A percentile compares a stretch with the other conserved stretches of the same genome.
Conservation (phyloP, 176 grass and related monocot genomes). For the Musa acuminata region DNA sequence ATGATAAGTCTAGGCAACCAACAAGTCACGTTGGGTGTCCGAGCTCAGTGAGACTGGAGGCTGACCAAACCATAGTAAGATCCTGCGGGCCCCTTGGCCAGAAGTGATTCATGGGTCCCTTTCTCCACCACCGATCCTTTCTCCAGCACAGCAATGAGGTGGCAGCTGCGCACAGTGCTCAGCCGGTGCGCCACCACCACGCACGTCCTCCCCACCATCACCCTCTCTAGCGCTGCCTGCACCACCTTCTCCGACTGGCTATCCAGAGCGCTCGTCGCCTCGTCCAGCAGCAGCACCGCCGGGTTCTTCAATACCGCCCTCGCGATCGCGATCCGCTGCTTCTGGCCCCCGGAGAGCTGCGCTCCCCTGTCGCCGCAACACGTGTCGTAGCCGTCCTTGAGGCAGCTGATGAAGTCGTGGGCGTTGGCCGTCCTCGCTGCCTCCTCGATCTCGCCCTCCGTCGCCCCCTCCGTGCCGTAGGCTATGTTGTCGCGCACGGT, state of each 20-base stretch:
- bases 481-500: slow-evolving; percentile 3
- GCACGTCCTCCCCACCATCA: slow-evolving; percentile 1
- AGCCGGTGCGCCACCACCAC: slow-evolving; percentile 13
- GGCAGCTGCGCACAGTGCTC: neutral
- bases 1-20: too few species aligned
- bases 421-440: neutral
- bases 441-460: neutral
- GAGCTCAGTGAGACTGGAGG: neutral
- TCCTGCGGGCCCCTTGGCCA: neutral
- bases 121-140: neutral
- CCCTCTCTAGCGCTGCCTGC: slow-evolving; percentile 6
- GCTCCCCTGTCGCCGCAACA: slow-evolving; percentile 27
- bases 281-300: slow-evolving; percentile 71
- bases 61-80: neutral
- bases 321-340: slow-evolving; percentile 88
- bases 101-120: neutral
- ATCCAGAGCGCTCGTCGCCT: slow-evolving; percentile 89
- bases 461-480: neutral
- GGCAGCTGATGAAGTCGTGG: slow-evolving; percentile 5
- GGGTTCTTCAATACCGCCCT: slow-evolving; percentile 80
- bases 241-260: slow-evolving; percentile 5
- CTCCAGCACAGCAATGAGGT: neutral
- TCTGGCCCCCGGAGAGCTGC: slow-evolving; percentile 87
- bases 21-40: neutral
- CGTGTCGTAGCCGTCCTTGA: neutral